Conservation (phyloP, 768 basidiomycete genomes). For the Xerocomellus dryophilus region DNA sequence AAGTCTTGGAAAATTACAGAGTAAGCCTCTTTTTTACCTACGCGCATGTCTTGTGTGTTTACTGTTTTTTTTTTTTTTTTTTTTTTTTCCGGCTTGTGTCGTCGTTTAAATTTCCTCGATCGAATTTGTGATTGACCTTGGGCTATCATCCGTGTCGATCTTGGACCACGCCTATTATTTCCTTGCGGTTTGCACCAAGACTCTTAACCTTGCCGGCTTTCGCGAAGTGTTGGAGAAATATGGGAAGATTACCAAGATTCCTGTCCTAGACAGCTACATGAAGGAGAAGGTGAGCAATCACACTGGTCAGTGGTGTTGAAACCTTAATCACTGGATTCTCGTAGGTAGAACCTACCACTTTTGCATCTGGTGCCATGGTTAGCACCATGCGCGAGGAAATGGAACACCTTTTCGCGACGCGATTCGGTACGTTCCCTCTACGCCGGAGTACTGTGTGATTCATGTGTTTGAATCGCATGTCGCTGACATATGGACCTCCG, state of each 20-base stretch:
- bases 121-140: not conserved
- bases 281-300: constrained; percentile 57
- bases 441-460: not conserved
- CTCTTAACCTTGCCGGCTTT: constrained; percentile 87
- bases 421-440: constrained; percentile 58
- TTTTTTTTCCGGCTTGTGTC: not conserved
- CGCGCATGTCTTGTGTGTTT: not conserved
- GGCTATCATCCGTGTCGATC: not conserved
- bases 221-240: constrained; percentile 84
- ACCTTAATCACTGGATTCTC: not conserved
- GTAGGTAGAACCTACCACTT: constrained; percentile 64
- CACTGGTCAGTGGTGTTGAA: not conserved
- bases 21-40: constrained; percentile 35
- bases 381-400: constrained; percentile 68
- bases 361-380: constrained; percentile 62
- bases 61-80: not conserved
- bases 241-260: constrained; percentile 72
- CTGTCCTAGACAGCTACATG: constrained; percentile 75
- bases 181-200: constrained; percentile 37
- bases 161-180: not conserved
- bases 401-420: constrained; percentile 70
- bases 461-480: too few species aligned
- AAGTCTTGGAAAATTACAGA: constrained; percentile 84
- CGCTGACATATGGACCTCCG: not conserved
- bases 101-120: not conserved